Evolutionary conservation across 306 rosid genomes (phyloP), one percentile per base, ranked within the genome.

Genomic region (Trichosanthes cucumerina): DNA sequence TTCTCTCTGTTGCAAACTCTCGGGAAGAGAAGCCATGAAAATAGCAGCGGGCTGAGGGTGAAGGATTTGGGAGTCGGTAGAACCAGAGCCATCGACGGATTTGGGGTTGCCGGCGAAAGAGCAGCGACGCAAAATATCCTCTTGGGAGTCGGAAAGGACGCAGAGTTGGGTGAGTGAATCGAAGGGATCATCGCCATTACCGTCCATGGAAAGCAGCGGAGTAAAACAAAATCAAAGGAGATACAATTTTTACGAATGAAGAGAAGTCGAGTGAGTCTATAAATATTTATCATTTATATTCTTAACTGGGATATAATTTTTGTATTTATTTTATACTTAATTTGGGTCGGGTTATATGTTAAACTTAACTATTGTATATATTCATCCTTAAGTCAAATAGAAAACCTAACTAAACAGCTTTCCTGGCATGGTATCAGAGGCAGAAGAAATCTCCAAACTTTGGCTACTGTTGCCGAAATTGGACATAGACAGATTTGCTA

Each of bases 61-160:
- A 39, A 38, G 5, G 49, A n/a, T 1, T 66, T 66, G 50, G 31
- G 74, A 66, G 31, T 21, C 4, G 7, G 9, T 0, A 39, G 3
- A 19, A 39, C 4, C 8, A 19, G 33, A 19, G 74, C 0, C 31
- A 41, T n/a, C 9, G 7, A 19, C 3, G 47, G 26, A n/a, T 9
- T 65, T 9, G 7, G 26, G 72, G 72, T 9, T 21, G 74, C 74
- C 74, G 74, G 74, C 74, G 31, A 66, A 66, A 39, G 74, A n/a
- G 50, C 50, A 38, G 31, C 13, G 49, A n/a, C 74, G 50, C 10
- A 66, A 21, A 0, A n/a, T 5, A 1, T 66, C 74, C 50, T 66
- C 50, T 66, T 66, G 74, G 31, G 74, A 66, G 24, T 66, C 31
- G 1, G 74, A 66, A n/a, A 66, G 1, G 18, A 38, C 1, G 18